These are phyloP conservation scores for Xylariaceae sp. DNA, from an alignment of 2,329 filamentous ascomycete genomes.

Conservation along the genomic window DNA sequence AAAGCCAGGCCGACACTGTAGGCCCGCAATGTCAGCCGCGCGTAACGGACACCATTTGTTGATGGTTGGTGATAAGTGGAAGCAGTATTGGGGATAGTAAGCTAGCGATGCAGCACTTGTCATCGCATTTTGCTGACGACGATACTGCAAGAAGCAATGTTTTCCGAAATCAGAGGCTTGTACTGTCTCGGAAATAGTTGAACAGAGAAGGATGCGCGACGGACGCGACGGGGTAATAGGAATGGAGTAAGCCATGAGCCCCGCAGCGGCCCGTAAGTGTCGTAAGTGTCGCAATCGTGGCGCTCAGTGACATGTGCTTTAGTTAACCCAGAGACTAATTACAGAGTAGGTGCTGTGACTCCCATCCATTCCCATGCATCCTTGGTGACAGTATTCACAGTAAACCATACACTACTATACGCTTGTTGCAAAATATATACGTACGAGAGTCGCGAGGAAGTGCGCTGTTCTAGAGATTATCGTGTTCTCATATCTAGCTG, in stretches of 20 bases:
- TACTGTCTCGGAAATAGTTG: constrained; percentile 23
- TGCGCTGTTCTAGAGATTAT: not conserved
- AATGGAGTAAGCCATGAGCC: constrained; percentile 4
- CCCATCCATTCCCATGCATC: too few species aligned
- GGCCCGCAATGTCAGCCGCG: constrained; percentile 54
- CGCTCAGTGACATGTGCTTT: too few species aligned
- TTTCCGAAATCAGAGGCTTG: not conserved
- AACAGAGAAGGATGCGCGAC: constrained; percentile 25
- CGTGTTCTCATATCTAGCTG: not conserved
- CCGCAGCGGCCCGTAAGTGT: too few species aligned
- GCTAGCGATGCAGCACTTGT: constrained; percentile 43
- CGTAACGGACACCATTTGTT: constrained; percentile 64
- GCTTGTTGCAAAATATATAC: too few species aligned
- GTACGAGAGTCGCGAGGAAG: not conserved
- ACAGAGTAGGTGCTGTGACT: too few species aligned
- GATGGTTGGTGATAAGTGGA: constrained; percentile 66
- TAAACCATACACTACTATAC: too few species aligned
- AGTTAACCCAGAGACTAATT: too few species aligned
- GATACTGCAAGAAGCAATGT: constrained; percentile 26
- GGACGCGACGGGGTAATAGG: constrained; percentile 19
- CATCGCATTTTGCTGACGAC: constrained; percentile 49
- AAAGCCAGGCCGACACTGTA: constrained; percentile 57
- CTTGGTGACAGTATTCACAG: too few species aligned
- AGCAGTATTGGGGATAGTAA: constrained; percentile 67
- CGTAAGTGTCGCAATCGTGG: too few species aligned